Percentiles rank a stretch among this genome's conserved stretches.
Evolutionary conservation across 75 land plant genomes (phyloP).

Genomic region (Adiantum capillusveneris): DNA sequence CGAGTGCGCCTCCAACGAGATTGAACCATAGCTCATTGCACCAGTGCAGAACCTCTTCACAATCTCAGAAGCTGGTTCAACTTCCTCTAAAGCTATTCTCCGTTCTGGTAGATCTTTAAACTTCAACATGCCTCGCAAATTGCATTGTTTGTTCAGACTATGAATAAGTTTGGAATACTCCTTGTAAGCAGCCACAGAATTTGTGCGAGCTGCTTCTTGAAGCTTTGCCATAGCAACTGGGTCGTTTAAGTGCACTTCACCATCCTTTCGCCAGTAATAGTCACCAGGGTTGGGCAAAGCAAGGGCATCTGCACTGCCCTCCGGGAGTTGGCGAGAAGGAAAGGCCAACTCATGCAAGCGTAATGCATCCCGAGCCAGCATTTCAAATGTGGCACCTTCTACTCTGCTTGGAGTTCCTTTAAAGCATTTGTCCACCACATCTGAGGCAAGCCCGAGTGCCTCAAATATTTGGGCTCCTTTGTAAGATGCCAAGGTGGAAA

Average conservation of each 20-base stretch:
- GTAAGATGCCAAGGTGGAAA: slow-evolving; percentile 96
- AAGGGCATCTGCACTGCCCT: slow-evolving; percentile 87
- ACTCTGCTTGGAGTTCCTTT: slow-evolving; percentile 93
- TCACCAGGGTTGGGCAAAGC: slow-evolving; percentile 95
- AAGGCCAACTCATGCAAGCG: slow-evolving; percentile 83
- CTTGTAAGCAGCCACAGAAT: slow-evolving; percentile 85
- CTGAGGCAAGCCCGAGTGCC: slow-evolving; percentile 89
- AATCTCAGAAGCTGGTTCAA: slow-evolving; percentile 97
- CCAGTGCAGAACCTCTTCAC: slow-evolving; percentile 98
- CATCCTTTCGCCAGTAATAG: slow-evolving; percentile 95
- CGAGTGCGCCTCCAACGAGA: slow-evolving; percentile 91
- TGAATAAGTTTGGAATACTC: slow-evolving; percentile 86
- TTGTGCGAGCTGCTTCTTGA: slow-evolving; percentile 91
- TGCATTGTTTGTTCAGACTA: slow-evolving; percentile 69
- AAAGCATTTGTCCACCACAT: slow-evolving; percentile 85
- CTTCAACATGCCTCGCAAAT: slow-evolving; percentile 82
- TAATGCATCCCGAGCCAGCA: slow-evolving; percentile 80
- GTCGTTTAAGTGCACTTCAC: slow-evolving; percentile 94
- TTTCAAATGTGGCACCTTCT: slow-evolving; percentile 98
- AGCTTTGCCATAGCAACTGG: slow-evolving; percentile 95
- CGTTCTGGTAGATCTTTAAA: slow-evolving; percentile 52
- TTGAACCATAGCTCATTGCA: slow-evolving; percentile 99
- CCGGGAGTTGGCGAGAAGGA: slow-evolving; percentile 63
- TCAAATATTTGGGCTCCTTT: slow-evolving; percentile 99
- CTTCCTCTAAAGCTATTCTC: slow-evolving; percentile 78